Conservation (phyloP, 164 flowering plant genomes). For the Magnolia sinica region DNA sequence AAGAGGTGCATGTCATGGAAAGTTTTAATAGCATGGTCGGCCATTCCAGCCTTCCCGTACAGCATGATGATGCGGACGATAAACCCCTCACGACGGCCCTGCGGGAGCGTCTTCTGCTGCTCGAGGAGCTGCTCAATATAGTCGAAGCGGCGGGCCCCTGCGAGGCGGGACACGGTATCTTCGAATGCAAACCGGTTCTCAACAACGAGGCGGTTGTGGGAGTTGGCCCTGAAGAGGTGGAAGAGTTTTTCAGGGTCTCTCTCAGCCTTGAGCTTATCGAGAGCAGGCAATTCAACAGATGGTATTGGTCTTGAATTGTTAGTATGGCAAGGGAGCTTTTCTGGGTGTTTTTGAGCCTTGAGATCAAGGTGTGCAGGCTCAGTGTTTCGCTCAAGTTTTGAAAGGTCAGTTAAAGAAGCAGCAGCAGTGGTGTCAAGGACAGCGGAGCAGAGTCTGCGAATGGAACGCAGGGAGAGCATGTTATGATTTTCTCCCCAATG, state of each 20-base stretch:
- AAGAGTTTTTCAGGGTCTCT: constrained; percentile 70
- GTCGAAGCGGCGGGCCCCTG: constrained; percentile 67
- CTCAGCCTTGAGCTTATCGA: constrained; percentile 60
- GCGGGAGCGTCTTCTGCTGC: constrained; percentile 63
- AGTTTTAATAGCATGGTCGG: constrained; percentile 52
- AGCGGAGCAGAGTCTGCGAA: constrained; percentile 45
- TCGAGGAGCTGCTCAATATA: constrained; percentile 65
- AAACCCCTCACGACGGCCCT: constrained; percentile 74
- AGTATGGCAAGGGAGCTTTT: neutral
- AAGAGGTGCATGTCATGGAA: constrained; percentile 57
- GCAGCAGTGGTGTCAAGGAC: neutral
- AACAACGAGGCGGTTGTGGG: constrained; percentile 52
- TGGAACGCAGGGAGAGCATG: constrained; percentile 54
- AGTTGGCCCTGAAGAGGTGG: constrained; percentile 55
- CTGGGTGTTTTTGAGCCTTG: neutral
- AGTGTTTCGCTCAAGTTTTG: neutral
- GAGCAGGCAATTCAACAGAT: constrained; percentile 44
- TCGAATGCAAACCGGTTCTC: constrained; percentile 73
- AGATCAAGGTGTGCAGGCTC: neutral
- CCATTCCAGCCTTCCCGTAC: constrained; percentile 74
- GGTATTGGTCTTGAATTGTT: neutral
- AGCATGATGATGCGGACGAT: constrained; percentile 62
- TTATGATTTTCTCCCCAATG: constrained; percentile 14
- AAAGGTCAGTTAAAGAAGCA: constrained; percentile 5
- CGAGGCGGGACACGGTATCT: constrained; percentile 61